Evolutionary conservation across 1,284 basidiomycete genomes (phyloP), one percentile per base, ranked within the genome.

Genomic region (Ustilago crameri): DNA sequence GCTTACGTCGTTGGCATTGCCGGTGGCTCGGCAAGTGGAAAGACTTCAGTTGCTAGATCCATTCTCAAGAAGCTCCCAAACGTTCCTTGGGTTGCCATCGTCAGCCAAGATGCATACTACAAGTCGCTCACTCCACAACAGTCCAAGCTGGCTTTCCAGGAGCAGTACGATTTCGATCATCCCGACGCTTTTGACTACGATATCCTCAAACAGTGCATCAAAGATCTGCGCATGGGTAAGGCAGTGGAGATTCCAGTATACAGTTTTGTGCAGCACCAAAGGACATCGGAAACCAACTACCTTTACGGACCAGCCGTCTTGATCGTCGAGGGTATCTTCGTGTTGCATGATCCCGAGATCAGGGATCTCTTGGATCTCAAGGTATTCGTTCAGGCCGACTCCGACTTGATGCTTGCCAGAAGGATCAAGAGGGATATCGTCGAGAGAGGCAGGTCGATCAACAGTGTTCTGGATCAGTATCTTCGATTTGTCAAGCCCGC

Each of bases 281-380:
- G 95, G 34, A 84, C 92, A 55, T 86, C 89, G 3, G 92, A 95
- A 80, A 91, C 88, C 32, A 91, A 93, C 79, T 96, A 98, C 84
- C 86, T 98, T 0, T 98, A 98, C 83, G 95, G 95, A 1, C 93
- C 94, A 4, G 89, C 91, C n/a, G 91, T 98, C 46, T 91, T 98
- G 76, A 95, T 98, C 67, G 90, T 91, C 20, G 95, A 98, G 81
- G 95, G 95, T 3, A 95, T 98, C 67, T 90, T 97, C 88, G 89
- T 92, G 3, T 84, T 98, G 40, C 90, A 93, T 67, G 93, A 54
- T 84, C 70, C 75, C 18, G 63, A 60, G 14, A 60, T 97, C 40
- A 87, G 95, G 53, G 87, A 88, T 3, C 84, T 98, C 42, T 95
- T 97, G 79, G 95, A 98, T 83, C 87, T 98, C 38, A 97, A 97